Conservation (phyloP, 345 rosid genomes). For the Rhodamnia rubescens region DNA sequence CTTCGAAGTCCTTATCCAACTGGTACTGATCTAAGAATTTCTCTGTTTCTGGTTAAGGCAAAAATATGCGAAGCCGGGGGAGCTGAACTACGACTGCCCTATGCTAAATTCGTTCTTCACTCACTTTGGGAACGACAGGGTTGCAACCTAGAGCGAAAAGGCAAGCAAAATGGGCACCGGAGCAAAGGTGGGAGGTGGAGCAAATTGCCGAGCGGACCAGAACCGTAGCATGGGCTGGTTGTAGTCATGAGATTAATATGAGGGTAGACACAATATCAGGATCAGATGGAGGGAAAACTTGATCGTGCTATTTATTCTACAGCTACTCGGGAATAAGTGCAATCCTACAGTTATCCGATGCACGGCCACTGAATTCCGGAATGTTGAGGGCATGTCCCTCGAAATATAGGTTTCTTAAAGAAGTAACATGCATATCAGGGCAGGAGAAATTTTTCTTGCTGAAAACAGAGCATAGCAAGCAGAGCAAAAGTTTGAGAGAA, state of each 20-base stretch:
- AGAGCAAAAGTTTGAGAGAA: background rate
- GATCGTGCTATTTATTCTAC: background rate
- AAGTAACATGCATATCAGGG: background rate
- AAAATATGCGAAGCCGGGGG: conserved; percentile 31
- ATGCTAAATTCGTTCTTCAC: conserved; percentile 41
- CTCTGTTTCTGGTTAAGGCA: conserved; percentile 16
- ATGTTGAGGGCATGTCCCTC: background rate
- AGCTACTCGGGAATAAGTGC: background rate
- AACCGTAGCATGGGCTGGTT: background rate
- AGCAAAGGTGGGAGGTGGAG: background rate
- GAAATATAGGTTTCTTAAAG: background rate
- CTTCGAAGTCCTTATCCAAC: background rate
- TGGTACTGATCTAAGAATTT: background rate
- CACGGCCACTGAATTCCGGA: background rate
- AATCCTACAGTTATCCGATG: background rate
- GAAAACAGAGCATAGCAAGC: background rate
- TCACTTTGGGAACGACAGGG: conserved; percentile 16
- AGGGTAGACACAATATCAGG: background rate
- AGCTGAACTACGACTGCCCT: conserved; percentile 38
- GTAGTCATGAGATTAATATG: background rate
- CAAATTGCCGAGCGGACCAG: background rate
- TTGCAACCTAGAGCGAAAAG: background rate
- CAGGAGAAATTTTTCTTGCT: background rate
- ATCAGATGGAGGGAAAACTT: background rate
- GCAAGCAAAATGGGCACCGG: background rate